phyloP scores from a whole-genome alignment of 345 rosid species.

The Erucastrum elatum region DNA sequence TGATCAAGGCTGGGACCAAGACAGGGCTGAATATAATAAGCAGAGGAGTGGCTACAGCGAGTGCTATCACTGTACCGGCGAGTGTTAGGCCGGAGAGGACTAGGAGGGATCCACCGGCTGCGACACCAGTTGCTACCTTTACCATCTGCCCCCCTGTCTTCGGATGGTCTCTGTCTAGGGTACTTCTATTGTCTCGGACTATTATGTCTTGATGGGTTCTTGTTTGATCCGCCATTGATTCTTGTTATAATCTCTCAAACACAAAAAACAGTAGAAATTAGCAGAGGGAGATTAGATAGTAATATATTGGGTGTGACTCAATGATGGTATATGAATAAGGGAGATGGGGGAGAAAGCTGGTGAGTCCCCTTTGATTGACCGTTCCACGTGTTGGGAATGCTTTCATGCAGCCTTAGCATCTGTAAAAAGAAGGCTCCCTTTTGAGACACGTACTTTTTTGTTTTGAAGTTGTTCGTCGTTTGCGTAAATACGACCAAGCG shows the following conservation, averaged over 20 bases:
- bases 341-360: conserved; percentile 8
- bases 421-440: conserved; percentile 6
- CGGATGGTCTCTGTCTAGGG: conserved; percentile 17
- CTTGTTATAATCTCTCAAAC: not conserved
- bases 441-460: conserved; percentile 23
- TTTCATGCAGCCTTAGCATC: conserved; percentile 40
- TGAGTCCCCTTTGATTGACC: not conserved
- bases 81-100: conserved; percentile 69
- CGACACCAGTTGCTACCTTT: conserved; percentile 67
- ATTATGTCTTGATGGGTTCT: conserved; percentile 23
- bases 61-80: conserved; percentile 66
- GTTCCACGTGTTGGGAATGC: conserved; percentile 19
- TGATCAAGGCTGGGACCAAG: conserved; percentile 69
- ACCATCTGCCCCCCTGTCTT: conserved; percentile 53
- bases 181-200: conserved; percentile 6
- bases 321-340: conserved; percentile 13
- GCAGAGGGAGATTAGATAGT: not conserved
- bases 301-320: not conserved
- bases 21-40: conserved; percentile 81
- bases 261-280: not conserved
- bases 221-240: conserved; percentile 32
- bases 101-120: conserved; percentile 75
- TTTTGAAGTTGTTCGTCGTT: not conserved
- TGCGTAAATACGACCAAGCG: not conserved
- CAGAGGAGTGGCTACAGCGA: conserved; percentile 72